Evolutionary conservation across 768 basidiomycete genomes (phyloP), one percentile per base, ranked within the genome.

Genomic region (Boletus pseudopeckii): DNA sequence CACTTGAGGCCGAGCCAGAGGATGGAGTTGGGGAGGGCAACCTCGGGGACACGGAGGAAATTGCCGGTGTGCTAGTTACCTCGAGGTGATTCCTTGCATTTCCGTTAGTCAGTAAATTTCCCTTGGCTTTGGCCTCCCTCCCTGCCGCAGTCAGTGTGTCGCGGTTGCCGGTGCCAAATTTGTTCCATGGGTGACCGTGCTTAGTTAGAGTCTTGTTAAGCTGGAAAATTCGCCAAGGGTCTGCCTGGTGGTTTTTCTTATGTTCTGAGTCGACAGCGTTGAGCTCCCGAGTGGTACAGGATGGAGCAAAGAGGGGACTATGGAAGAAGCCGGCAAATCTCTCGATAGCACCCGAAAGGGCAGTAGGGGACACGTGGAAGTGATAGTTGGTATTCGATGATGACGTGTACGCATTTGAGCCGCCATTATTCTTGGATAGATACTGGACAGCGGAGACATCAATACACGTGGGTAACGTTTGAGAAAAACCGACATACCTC

Each of bases 241-340:
- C 93, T 3, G 79, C 74, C 67, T 96, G 95, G 44, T 90, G 82
- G 67, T 98, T 99, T 75, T 97, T 96, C 75, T 92, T 92, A 77
- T 98, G 87, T 69, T 99, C 97, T 0, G 92, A 96, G 68, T 99
- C 88, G 39, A 99, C 95, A 1, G 97, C 96, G 61, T 93, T 93
- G 57, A 97, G 78, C 73, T 99, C 96, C 32, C 93, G 83, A 26
- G 83, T 78, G 1, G 92, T 94, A 66, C 92, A 91, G 5, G 88
- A 90, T 0, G 89, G 82, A 2, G 84, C 69, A 65, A 99, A 98
- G 39, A 96, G 79, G 0, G 96, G 96, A n/a, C 84, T 88, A 58
- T 90, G 90, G 72, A 99, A 98, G 75, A 99, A 98, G 0, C 78
- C 81, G 24, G 92, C 72, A 68, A 91, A 86, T 57, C 92, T 85